These are phyloP conservation scores for Solanum aculeatissimum DNA, from an alignment of 305 asterid species.

Conservation along the genomic window DNA sequence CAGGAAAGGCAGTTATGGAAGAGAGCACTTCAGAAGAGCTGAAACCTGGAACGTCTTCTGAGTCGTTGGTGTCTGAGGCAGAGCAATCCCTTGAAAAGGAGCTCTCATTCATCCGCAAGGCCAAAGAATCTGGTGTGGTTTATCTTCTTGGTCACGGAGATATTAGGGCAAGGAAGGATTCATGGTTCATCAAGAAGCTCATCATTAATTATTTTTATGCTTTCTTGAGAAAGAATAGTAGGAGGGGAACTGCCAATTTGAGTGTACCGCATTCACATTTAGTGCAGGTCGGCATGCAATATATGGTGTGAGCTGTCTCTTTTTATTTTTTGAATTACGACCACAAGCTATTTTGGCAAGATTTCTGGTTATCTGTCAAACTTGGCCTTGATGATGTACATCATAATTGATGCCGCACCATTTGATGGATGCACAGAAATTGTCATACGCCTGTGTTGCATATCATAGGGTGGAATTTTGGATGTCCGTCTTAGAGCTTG, in stretches of 20 bases:
- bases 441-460: neutral
- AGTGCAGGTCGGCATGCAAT: conserved; percentile 96
- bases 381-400: neutral
- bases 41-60: conserved; percentile 28
- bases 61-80: conserved; percentile 35
- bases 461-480: neutral
- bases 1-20: conserved; percentile 31
- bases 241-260: conserved; percentile 90
- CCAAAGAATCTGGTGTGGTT: conserved; percentile 91
- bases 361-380: neutral
- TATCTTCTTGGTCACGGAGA: conserved; percentile 98
- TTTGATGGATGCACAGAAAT: neutral
- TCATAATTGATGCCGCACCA: neutral
- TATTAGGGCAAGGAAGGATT: conserved; percentile 89
- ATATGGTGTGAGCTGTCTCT: conserved; percentile 51
- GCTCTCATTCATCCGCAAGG: conserved; percentile 74
- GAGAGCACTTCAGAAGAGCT: conserved; percentile 40
- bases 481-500: neutral
- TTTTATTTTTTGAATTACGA: neutral
- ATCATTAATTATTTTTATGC: conserved; percentile 87
- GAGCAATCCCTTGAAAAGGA: conserved; percentile 94
- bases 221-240: conserved; percentile 83
- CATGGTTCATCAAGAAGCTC: conserved; percentile 96
- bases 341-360: neutral
- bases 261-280: conserved; percentile 85